Conservation (phyloP, 257 asterid species). For the Pogostemon cablin region DNA sequence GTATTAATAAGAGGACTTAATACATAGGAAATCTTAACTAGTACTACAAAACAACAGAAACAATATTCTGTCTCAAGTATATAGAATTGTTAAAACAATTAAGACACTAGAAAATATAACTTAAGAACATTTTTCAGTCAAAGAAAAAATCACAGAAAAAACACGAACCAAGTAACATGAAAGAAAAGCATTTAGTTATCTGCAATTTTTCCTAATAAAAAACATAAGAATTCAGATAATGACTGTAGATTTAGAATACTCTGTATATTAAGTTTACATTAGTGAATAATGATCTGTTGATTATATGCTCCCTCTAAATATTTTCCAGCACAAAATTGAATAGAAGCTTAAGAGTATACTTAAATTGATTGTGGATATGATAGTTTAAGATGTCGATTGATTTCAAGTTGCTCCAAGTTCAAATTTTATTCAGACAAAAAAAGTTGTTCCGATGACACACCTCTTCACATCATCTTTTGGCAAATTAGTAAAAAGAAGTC, state of each 20-base stretch:
- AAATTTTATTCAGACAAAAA: background rate
- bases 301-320: background rate
- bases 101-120: background rate
- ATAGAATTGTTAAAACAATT: background rate
- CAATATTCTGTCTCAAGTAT: background rate
- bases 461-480: conserved; percentile 30
- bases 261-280: background rate
- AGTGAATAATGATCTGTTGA: background rate
- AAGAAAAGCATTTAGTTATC: background rate
- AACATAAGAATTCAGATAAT: background rate
- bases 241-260: background rate
- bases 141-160: too few species aligned
- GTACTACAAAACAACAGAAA: background rate
- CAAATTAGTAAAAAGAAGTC: conserved; percentile 33
- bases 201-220: too few species aligned
- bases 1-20: background rate
- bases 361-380: background rate
- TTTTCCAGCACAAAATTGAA: background rate
- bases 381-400: background rate
- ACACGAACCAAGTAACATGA: too few species aligned
- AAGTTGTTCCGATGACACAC: background rate
- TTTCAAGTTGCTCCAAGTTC: background rate
- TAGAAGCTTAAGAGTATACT: background rate
- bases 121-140: background rate
- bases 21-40: background rate